These are phyloP conservation scores for Botrytis tulipae DNA, from an alignment of 2,329 filamentous ascomycete genomes.

Conservation along the genomic window DNA sequence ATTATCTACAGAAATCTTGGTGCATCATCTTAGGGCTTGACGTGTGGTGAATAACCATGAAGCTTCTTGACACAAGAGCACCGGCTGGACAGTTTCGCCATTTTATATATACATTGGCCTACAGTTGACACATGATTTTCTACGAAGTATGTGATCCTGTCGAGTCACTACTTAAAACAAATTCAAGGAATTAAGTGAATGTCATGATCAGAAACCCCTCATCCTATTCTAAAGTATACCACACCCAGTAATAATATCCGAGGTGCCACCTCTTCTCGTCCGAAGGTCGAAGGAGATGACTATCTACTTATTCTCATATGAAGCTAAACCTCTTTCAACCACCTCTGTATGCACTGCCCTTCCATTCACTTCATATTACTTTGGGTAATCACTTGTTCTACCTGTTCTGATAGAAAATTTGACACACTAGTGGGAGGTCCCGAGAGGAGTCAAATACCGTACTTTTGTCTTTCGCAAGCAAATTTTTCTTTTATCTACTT, in stretches of 20 bases:
- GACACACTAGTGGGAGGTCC: not conserved
- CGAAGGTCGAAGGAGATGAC: not conserved
- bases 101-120: not conserved
- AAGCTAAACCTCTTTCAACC: not conserved
- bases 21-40: not conserved
- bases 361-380: not conserved
- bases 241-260: not conserved
- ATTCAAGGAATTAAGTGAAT: not conserved
- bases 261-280: not conserved
- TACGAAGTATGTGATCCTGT: not conserved
- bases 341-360: not conserved
- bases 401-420: not conserved
- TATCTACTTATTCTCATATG: not conserved
- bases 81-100: not conserved
- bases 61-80: not conserved
- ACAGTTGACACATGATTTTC: not conserved
- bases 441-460: not conserved
- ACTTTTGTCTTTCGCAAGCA: not conserved
- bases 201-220: not conserved
- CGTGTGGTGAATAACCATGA: not conserved
- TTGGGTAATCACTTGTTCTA: not conserved
- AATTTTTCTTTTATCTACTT: not conserved
- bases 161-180: not conserved
- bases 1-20: not conserved
- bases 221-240: not conserved